A percentile compares a stretch with the other conserved stretches of the same genome.
phyloP scores from a whole-genome alignment of 495 filamentous ascomycete genomes.

The Sordaria brevicollis region DNA sequence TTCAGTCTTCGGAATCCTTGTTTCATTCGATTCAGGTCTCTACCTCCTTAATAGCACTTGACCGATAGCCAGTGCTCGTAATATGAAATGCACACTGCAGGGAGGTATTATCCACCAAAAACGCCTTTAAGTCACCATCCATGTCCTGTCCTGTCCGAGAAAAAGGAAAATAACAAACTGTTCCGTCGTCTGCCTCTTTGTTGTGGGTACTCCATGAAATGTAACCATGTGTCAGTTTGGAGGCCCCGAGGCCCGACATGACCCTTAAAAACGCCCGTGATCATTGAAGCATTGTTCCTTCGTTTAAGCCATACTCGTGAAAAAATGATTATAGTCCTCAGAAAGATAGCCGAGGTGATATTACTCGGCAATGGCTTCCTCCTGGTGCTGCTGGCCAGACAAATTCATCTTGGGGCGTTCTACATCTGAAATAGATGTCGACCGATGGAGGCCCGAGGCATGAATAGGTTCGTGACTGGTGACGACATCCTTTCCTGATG shows the following conservation, averaged over 20 bases:
- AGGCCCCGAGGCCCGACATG: neutral
- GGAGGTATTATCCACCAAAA: neutral
- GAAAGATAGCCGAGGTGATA: too few species aligned
- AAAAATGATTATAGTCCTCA: too few species aligned
- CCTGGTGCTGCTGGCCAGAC: neutral
- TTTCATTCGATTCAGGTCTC: neutral
- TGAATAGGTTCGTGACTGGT: neutral
- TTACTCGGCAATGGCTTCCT: neutral
- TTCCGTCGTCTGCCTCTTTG: neutral
- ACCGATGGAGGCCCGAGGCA: neutral
- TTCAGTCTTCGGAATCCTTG: neutral
- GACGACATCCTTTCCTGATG: neutral
- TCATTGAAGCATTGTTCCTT: neutral
- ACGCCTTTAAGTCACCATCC: neutral
- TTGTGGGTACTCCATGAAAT: neutral
- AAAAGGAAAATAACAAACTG: neutral
- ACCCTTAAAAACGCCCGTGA: neutral
- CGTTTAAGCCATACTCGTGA: neutral
- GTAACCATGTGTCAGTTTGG: neutral
- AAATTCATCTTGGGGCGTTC: neutral
- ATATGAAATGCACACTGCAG: neutral
- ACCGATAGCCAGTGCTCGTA: neutral
- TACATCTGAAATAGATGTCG: slow-evolving; percentile 2
- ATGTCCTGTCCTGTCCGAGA: neutral
- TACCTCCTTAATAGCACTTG: neutral